Conservation (phyloP, 768 basidiomycete genomes). For the Obba rivulosa region DNA sequence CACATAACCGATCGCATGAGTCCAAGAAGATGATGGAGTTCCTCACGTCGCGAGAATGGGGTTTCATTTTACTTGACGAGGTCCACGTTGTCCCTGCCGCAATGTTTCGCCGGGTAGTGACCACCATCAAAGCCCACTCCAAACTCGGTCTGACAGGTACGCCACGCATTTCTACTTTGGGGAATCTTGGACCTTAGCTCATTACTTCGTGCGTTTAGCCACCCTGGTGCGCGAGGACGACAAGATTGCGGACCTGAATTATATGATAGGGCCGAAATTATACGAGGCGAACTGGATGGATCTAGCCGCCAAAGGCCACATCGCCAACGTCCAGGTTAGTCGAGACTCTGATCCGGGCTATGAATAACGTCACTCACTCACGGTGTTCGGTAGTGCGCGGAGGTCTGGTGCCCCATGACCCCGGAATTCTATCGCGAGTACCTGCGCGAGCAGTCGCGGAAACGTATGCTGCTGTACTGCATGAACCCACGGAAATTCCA, state of each 20-base stretch:
- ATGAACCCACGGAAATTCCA: conserved; percentile 99
- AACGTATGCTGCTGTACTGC: conserved; percentile 94
- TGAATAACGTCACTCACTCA: not conserved
- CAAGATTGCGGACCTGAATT: conserved; percentile 97
- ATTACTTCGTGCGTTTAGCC: conserved; percentile 40
- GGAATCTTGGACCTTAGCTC: not conserved
- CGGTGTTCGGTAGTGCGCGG: conserved; percentile 68
- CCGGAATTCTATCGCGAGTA: conserved; percentile 99
- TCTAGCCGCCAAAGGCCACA: conserved; percentile 97
- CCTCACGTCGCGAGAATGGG: conserved; percentile 97
- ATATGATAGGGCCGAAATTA: conserved; percentile 98
- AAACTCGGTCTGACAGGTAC: conserved; percentile 94
- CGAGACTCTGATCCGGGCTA: not conserved
- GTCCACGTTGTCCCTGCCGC: conserved; percentile 98
- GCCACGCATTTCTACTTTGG: conserved; percentile 14
- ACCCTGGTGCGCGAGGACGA: conserved; percentile 99
- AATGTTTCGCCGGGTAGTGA: conserved; percentile 97
- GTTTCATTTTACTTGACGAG: conserved; percentile 95
- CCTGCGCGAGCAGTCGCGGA: conserved; percentile 84
- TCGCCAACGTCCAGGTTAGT: conserved; percentile 96
- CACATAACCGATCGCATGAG: conserved; percentile 96
- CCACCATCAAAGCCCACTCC: conserved; percentile 97
- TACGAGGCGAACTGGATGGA: conserved; percentile 99
- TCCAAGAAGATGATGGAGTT: conserved; percentile 99
- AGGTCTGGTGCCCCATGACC: conserved; percentile 99